Evolutionary conservation across 345 rosid species (phyloP).

Genomic region (Cardamine occulta): DNA sequence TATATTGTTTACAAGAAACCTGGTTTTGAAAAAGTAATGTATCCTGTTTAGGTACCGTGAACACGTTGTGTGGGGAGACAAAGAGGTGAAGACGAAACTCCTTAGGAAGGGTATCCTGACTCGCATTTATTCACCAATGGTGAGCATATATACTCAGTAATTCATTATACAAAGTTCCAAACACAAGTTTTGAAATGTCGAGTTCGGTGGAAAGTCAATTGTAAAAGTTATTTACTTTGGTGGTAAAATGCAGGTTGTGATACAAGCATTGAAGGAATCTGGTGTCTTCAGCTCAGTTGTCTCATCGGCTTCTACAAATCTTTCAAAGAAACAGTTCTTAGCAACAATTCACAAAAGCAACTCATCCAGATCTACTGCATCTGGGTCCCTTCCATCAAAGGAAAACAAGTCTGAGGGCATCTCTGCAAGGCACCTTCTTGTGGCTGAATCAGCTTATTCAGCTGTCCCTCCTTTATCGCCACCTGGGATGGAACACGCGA

Average conservation of each 20-base stretch:
- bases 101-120: slow-evolving; percentile 80
- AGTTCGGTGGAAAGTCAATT: slow-evolving; percentile 5
- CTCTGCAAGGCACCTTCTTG: slow-evolving; percentile 65
- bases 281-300: slow-evolving; percentile 80
- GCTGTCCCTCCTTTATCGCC: slow-evolving; percentile 87
- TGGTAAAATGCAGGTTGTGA: slow-evolving; percentile 56
- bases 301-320: slow-evolving; percentile 57
- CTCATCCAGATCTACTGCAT: slow-evolving; percentile 58
- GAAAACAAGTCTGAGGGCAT: slow-evolving; percentile 48
- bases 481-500: slow-evolving; percentile 54
- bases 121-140: slow-evolving; percentile 93
- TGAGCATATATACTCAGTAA: slow-evolving; percentile 39
- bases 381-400: slow-evolving; percentile 56
- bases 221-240: neutral
- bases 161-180: slow-evolving; percentile 8
- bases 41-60: slow-evolving; percentile 71
- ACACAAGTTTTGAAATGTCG: neutral
- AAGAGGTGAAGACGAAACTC: slow-evolving; percentile 75
- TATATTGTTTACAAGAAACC: neutral
- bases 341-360: slow-evolving; percentile 51
- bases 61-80: slow-evolving; percentile 89
- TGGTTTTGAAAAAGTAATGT: slow-evolving; percentile 5
- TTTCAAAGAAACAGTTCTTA: slow-evolving; percentile 60
- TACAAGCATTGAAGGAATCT: slow-evolving; percentile 83
- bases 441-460: slow-evolving; percentile 40